Base-by-base conservation (phyloP, 495 filamentous ascomycete species). In the Trichoderma orchidacearum region DNA sequence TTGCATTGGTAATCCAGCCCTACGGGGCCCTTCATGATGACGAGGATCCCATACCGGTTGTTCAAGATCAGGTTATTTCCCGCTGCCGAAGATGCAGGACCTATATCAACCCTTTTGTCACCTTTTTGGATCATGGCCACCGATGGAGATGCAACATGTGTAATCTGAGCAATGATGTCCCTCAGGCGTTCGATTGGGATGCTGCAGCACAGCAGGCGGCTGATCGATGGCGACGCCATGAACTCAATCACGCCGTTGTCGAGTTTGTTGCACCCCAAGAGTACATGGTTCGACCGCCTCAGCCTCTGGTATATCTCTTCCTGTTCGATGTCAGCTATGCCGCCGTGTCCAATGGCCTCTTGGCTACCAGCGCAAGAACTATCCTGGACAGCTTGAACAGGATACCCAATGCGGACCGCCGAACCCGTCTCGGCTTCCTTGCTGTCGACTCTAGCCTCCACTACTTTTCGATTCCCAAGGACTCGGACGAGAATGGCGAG, bases 131-230 rank as follows among this genome's bases (percentile, higher is more conserved):
- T 59, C 89, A 97, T 68, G 92, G 92, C 18, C 93, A 98, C 73
- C 81, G 93, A 64, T 97, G 93, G 93, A 84, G 92, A 56, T 98
- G 93, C 72, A 98, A 98, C 71, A 97, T 98, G 92, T 98, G 93
- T 66, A 96, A 96, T 69, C 76, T 98, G 56, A 96, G 91, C 55
- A 98, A 97, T 66, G 93, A 98, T 64, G 94, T 98, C 15, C 93
- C 93, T 8, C 94, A 97, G 72, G 91, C 90, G 5, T 98, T 97
- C 60, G 93, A 98, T 69, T 98, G 93, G 93, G 94, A 98, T 71
- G 82, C 87, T 34, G 83, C 89, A 13, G 72, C 87, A 52, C 91
- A 96, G 68, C 90, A 92, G 77, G 85, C 82, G 27, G 81, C 93
- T 23, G 94, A 98, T 67, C 73, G 93, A 62, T 90, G 93, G 80